Evolutionary conservation across 768 basidiomycete genomes (phyloP).

Genomic region (Tephrocybe sp.): DNA sequence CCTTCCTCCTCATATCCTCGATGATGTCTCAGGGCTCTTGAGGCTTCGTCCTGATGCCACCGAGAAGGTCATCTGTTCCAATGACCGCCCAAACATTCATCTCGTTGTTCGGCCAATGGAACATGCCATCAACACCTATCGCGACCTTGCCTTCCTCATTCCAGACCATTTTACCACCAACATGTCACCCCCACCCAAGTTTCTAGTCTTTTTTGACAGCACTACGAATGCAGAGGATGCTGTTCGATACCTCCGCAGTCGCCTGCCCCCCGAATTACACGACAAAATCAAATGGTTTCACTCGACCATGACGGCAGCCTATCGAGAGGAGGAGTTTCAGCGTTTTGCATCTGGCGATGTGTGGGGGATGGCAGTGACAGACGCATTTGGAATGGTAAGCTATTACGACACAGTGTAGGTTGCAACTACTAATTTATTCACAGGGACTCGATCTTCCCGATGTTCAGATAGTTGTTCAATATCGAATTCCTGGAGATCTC

Average conservation of each 20-base stretch:
- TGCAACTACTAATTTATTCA: not conserved
- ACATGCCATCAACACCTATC: not conserved
- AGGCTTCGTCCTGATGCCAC: not conserved
- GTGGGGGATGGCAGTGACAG: constrained; percentile 13
- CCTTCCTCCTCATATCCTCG: not conserved
- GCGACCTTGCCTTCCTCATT: not conserved
- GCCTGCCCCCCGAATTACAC: constrained; percentile 6
- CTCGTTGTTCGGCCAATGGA: constrained; percentile 2
- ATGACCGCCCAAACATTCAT: constrained; percentile 4
- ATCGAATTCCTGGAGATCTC: constrained; percentile 21
- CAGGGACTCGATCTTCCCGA: constrained; percentile 35
- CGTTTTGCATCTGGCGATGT: too few species aligned
- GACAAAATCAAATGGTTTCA: constrained; percentile 28
- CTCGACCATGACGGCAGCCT: constrained; percentile 25
- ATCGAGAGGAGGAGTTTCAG: constrained; percentile 15
- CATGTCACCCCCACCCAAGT: not conserved
- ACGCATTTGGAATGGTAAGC: constrained; percentile 36
- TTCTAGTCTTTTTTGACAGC: constrained; percentile 9
- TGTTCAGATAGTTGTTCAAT: constrained; percentile 35
- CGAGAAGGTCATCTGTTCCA: not conserved
- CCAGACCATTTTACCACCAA: not conserved
- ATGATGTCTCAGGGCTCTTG: not conserved
- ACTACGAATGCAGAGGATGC: constrained; percentile 9
- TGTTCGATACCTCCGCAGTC: constrained; percentile 11
- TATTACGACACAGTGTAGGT: not conserved